Evolutionary conservation across 2,329 filamentous ascomycete species (phyloP).

Genomic region (Aspergillus niger): DNA sequence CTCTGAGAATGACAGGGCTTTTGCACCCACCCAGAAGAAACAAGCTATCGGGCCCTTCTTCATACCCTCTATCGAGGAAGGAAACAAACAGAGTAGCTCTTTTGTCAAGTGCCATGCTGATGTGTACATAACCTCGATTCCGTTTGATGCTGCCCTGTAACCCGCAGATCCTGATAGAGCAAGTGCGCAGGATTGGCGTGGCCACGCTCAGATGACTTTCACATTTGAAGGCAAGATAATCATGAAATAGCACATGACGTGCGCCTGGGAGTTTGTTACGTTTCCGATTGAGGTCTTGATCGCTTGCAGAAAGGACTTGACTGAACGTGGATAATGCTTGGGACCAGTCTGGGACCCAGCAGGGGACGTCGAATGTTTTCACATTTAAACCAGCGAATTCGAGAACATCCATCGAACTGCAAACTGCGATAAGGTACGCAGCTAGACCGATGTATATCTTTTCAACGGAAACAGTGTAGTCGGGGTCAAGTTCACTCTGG

Average conservation of each 20-base stretch:
- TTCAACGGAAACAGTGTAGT: constrained; percentile 2
- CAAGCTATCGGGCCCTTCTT: not conserved
- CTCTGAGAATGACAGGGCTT: constrained; percentile 2
- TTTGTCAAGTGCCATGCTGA: not conserved
- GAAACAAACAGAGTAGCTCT: not conserved
- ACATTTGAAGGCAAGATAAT: not conserved
- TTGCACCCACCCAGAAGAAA: constrained; percentile 8
- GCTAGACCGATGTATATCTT: not conserved
- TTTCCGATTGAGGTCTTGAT: not conserved
- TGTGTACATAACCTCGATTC: not conserved
- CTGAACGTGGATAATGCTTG: not conserved
- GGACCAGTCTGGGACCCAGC: constrained; percentile 12
- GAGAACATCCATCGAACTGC: not conserved
- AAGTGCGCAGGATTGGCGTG: not conserved
- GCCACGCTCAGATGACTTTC: not conserved
- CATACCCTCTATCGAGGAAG: not conserved
- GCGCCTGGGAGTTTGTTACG: not conserved
- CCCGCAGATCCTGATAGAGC: not conserved
- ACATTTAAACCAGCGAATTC: not conserved
- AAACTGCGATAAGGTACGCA: not conserved
- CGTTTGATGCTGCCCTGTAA: not conserved
- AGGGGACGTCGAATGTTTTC: not conserved
- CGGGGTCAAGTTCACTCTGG: constrained; percentile 1
- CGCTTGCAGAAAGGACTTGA: too few relatives aligned
- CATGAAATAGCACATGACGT: not conserved